Conservation (phyloP, 352 stramenopile species). For the Phytophthora citrophthora region DNA sequence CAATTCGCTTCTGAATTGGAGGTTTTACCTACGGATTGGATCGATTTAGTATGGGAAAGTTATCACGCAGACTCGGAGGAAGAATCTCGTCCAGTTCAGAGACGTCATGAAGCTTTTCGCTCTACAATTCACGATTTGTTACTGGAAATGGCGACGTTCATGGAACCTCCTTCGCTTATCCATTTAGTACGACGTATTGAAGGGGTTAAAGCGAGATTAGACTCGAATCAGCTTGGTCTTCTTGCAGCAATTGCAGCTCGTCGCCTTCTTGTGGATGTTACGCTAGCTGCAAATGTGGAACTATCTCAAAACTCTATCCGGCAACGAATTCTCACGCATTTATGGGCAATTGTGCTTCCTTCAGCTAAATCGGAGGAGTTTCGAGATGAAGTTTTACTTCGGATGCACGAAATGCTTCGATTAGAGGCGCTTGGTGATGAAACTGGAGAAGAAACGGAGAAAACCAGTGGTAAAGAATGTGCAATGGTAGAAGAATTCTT, state of each 20-base stretch:
- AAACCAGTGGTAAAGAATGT: background rate
- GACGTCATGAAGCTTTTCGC: constrained; percentile 56
- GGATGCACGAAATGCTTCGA: constrained; percentile 46
- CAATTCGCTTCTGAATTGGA: constrained; percentile 56
- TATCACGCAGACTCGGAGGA: constrained; percentile 35
- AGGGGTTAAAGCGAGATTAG: constrained; percentile 18
- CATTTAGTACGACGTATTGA: constrained; percentile 41
- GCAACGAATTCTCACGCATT: constrained; percentile 44
- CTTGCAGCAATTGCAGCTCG: constrained; percentile 41
- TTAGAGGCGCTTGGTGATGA: constrained; percentile 21
- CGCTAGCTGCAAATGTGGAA: background rate
- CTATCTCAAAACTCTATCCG: constrained; percentile 21
- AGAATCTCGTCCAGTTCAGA: constrained; percentile 21
- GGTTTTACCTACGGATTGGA: constrained; percentile 38
- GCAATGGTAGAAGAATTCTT: constrained; percentile 33
- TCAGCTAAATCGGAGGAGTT: constrained; percentile 21
- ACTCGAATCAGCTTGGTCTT: constrained; percentile 43
- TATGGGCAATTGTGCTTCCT: constrained; percentile 46
- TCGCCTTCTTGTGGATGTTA: constrained; percentile 10
- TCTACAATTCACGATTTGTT: constrained; percentile 53
- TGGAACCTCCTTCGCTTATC: constrained; percentile 43
- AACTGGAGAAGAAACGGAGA: background rate
- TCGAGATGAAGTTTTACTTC: constrained; percentile 40
- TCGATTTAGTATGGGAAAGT: constrained; percentile 64
- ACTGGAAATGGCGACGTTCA: constrained; percentile 60